Base-by-base conservation (phyloP, 805 yeast species). In the Ogataea salicorniae region DNA sequence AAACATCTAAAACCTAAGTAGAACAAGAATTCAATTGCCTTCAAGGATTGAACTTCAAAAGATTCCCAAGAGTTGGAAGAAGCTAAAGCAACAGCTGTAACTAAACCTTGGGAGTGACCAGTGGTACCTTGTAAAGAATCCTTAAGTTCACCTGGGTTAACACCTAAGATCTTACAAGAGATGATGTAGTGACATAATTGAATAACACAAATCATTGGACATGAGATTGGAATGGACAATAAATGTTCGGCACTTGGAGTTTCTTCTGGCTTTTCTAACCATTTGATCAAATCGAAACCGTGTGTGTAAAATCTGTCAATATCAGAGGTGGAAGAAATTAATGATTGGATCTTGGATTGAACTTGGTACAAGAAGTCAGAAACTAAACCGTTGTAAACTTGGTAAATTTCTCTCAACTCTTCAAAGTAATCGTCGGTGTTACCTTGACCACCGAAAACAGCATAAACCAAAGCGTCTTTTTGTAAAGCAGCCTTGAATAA, bases 371-470 rank as follows among this genome's bases (percentile, higher is more conserved):
- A 76, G 58, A 92, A 80, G 59, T 85, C 92, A 22, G 76, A 68
- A 47, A 90, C 73, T 53, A 92, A 74, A 26, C 87, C 87, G 55
- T 83, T 76, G 75, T 94, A 94, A 49, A 83, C 76, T 54, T 79
- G 72, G 74, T 87, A 84, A 50, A 91, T 67, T 55, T 89, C 95
- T 67, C 96, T 83, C 65, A 94, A 79, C 74, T 94, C 99, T 66
- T 91, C 97, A 60, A 94, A 94, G 74, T 89, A 94, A 67, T 94
- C 97, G 65, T 94, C 98, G 45, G 95, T 84, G 74, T 89, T 92
- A 71, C 99, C 99, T 75, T 94, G 99, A 62, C 99, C 99, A 66
- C 99, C 99, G 61, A 92, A 94, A 57, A 94, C 82, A 54, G 97
- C 96, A 50, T 78, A 81, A 47, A 91, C 69, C 51, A 76, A 73